Percentiles rank a stretch among this genome's conserved stretches.
Conservation (phyloP, 306 rosid species). For the Dicorynia guianensis region DNA sequence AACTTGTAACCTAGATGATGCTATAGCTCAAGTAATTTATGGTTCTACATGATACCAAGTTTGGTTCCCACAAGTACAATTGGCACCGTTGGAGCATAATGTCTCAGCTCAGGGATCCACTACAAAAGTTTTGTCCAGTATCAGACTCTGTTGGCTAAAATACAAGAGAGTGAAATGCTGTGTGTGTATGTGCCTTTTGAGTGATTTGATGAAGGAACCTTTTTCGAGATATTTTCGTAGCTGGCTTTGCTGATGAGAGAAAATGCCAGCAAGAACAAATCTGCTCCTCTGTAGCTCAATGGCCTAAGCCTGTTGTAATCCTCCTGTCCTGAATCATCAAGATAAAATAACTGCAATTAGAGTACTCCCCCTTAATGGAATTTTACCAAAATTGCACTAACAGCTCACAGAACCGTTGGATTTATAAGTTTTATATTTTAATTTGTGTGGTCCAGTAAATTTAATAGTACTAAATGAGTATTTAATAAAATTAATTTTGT, state of each 20-base stretch:
- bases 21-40: slow-evolving; percentile 16
- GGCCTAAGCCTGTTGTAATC: slow-evolving; percentile 97
- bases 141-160: slow-evolving; percentile 34
- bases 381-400: too few relatives aligned
- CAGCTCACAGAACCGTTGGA: too few relatives aligned
- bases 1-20: slow-evolving; percentile 27
- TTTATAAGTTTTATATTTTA: too few relatives aligned
- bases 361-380: too few relatives aligned
- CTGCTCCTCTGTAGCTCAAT: slow-evolving; percentile 93
- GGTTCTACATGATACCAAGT: slow-evolving; percentile 49
- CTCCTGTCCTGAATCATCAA: slow-evolving; percentile 74
- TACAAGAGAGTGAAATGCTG: background rate
- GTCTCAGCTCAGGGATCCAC: slow-evolving; percentile 89
- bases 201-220: slow-evolving; percentile 52
- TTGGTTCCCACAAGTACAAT: slow-evolving; percentile 68
- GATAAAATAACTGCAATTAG: slow-evolving; percentile 19
- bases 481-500: too few relatives aligned
- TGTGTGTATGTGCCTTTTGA: background rate
- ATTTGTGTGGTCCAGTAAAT: too few relatives aligned
- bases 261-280: slow-evolving; percentile 91
- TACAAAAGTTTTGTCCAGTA: slow-evolving; percentile 40
- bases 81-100: slow-evolving; percentile 83
- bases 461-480: too few relatives aligned
- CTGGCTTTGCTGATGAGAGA: slow-evolving; percentile 96
- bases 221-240: slow-evolving; percentile 88